phyloP scores from a whole-genome alignment of 805 yeast species.

The Schwanniomyces yamadae region DNA sequence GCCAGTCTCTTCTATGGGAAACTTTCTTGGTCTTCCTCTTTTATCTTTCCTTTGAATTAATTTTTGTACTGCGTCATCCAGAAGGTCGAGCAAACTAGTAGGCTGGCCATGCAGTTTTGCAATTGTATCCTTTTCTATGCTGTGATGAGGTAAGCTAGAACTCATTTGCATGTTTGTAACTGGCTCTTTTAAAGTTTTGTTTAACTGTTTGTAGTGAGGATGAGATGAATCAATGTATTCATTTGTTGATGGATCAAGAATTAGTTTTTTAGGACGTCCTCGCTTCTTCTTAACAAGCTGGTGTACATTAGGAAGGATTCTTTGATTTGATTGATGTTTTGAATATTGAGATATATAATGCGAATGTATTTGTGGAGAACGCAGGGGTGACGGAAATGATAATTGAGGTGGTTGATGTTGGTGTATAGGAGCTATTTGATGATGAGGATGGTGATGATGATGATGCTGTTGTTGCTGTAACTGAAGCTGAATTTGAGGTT shows the following conservation, averaged over 20 bases:
- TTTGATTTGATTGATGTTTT: too few relatives aligned
- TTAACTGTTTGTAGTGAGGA: slow-evolving; percentile 41
- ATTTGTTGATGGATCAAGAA: slow-evolving; percentile 42
- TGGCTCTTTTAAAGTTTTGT: slow-evolving; percentile 20
- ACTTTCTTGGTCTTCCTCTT: slow-evolving; percentile 52
- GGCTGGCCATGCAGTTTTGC: slow-evolving; percentile 28
- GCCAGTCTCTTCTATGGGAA: slow-evolving; percentile 47
- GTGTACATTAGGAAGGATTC: not conserved
- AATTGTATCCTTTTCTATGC: slow-evolving; percentile 6
- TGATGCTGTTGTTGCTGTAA: slow-evolving; percentile 6
- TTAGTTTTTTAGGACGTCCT: slow-evolving; percentile 42
- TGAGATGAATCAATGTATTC: slow-evolving; percentile 41
- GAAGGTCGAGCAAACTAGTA: slow-evolving; percentile 25
- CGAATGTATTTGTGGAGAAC: slow-evolving; percentile 30
- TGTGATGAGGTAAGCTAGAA: not conserved
- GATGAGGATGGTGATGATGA: slow-evolving; percentile 1
- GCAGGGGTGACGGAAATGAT: too few relatives aligned
- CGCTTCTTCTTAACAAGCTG: slow-evolving; percentile 33
- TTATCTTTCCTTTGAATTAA: slow-evolving; percentile 41
- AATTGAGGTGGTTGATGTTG: slow-evolving; percentile 1
- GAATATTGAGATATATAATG: slow-evolving; percentile 18
- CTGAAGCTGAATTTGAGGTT: not conserved
- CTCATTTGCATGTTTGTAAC: not conserved
- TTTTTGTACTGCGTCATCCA: slow-evolving; percentile 33
- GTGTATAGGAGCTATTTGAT: slow-evolving; percentile 1